A percentile compares a stretch with the other conserved stretches of the same genome.
Evolutionary conservation across 495 filamentous ascomycete genomes (phyloP).

Genomic region (Annulohypoxylon bovei): DNA sequence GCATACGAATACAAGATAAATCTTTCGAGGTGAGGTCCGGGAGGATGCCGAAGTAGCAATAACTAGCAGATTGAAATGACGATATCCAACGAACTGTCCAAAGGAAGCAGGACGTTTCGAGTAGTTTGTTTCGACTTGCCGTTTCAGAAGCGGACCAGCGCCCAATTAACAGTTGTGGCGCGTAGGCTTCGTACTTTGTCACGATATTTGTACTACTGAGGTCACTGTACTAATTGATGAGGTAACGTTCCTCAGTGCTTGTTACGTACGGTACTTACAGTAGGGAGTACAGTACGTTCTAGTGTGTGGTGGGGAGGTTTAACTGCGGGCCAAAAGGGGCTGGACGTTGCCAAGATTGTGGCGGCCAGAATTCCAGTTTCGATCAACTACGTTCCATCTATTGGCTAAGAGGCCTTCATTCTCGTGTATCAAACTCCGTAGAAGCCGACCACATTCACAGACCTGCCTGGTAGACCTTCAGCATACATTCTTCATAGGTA

Average conservation of each 20-base stretch:
- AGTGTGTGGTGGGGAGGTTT: not conserved
- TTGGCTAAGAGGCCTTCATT: conserved; percentile 41
- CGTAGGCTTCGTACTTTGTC: conserved; percentile 16
- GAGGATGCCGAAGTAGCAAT: conserved; percentile 8
- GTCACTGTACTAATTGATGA: not conserved
- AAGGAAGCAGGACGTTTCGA: conserved; percentile 34
- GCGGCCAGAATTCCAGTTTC: conserved; percentile 39
- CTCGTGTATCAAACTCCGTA: conserved; percentile 13
- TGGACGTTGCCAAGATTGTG: conserved; percentile 43
- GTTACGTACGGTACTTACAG: conserved; percentile 23
- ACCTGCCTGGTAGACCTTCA: conserved; percentile 12
- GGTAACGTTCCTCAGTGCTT: conserved; percentile 18
- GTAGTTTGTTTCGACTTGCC: conserved; percentile 30
- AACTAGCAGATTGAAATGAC: conserved; percentile 10
- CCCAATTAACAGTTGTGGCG: conserved; percentile 36
- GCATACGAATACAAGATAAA: not conserved
- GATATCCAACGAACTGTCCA: conserved; percentile 26
- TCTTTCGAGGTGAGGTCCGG: conserved; percentile 7
- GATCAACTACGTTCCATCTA: conserved; percentile 33
- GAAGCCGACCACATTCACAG: conserved; percentile 14
- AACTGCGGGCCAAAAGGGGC: conserved; percentile 21
- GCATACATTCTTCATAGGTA: conserved; percentile 13
- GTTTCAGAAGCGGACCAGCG: conserved; percentile 25
- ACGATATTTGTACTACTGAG: not conserved
- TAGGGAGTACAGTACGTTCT: conserved; percentile 9